Conservation (phyloP, 2,329 filamentous ascomycete genomes). For the Davidsoniella australis region DNA sequence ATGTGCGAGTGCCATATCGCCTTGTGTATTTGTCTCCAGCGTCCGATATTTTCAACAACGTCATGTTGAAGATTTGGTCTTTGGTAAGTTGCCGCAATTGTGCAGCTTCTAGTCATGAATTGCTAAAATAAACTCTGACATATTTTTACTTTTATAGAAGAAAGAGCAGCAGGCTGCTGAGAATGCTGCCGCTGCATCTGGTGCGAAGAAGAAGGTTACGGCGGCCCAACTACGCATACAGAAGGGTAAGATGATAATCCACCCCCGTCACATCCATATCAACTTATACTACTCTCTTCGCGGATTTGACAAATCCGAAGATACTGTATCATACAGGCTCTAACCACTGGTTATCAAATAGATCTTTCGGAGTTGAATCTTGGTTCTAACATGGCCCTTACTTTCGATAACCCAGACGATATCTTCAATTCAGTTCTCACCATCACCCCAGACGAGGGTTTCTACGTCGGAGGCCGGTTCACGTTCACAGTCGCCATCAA, state of each 20-base stretch:
- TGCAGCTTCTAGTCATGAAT: conserved; percentile 13
- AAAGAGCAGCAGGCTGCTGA: conserved; percentile 94
- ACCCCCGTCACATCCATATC: background rate
- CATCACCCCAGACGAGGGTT: conserved; percentile 70
- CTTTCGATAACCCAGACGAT: conserved; percentile 69
- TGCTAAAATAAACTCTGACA: conserved; percentile 13
- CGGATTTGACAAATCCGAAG: background rate
- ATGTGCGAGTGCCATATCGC: too few relatives aligned
- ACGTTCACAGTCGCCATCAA: conserved; percentile 84
- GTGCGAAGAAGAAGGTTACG: conserved; percentile 97
- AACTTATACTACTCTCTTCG: background rate
- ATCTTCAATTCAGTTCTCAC: conserved; percentile 71
- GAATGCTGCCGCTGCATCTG: conserved; percentile 54
- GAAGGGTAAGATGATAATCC: conserved; percentile 47
- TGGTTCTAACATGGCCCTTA: conserved; percentile 61
- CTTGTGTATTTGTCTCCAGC: too few relatives aligned
- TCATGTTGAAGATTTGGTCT: conserved; percentile 98
- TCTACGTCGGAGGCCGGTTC: conserved; percentile 78
- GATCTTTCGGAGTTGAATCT: conserved; percentile 70
- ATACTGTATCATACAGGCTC: background rate
- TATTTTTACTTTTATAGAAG: conserved; percentile 38
- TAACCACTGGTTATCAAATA: conserved; percentile 20
- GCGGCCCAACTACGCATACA: conserved; percentile 89
- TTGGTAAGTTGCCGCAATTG: conserved; percentile 46
- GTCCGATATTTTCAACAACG: background rate